Conservation (phyloP, 2,329 filamentous ascomycete genomes). For the Colletotrichum spaethianum region DNA sequence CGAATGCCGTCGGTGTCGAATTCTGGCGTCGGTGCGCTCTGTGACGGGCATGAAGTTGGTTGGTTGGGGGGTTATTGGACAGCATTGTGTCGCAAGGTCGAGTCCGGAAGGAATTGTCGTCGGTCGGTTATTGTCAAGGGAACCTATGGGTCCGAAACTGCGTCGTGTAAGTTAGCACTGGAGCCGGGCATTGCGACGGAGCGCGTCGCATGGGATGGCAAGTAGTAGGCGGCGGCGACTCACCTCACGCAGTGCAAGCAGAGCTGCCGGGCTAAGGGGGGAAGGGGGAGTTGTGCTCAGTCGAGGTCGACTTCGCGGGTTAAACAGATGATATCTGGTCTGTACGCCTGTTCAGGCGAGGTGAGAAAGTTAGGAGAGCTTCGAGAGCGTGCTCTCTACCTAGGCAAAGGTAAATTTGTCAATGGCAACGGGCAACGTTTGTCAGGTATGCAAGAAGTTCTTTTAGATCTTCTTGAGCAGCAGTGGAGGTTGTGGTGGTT, state of each 20-base stretch:
- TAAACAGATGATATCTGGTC: constrained; percentile 38
- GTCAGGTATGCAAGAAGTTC: constrained; percentile 31
- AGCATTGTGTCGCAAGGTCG: constrained; percentile 82
- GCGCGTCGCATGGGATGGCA: neutral
- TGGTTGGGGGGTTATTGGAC: constrained; percentile 74
- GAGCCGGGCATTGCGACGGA: constrained; percentile 1
- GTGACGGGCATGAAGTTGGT: constrained; percentile 80
- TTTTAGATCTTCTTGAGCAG: constrained; percentile 19
- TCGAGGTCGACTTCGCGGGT: constrained; percentile 58
- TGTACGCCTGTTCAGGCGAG: constrained; percentile 52
- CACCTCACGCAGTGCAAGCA: constrained; percentile 89
- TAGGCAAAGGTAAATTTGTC: constrained; percentile 41
- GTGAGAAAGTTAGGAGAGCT: constrained; percentile 36
- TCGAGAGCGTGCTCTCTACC: constrained; percentile 36
- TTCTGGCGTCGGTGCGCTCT: constrained; percentile 88
- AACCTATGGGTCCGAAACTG: constrained; percentile 65
- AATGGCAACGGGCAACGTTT: constrained; percentile 28
- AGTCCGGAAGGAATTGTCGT: constrained; percentile 75
- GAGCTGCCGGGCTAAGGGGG: constrained; percentile 78
- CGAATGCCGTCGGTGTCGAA: constrained; percentile 85
- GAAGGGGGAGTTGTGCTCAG: constrained; percentile 62
- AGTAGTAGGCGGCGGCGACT: constrained; percentile 43
- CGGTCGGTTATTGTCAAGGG: constrained; percentile 66
- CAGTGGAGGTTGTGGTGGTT: constrained; percentile 6
- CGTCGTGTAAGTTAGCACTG: constrained; percentile 46